phyloP scores from a whole-genome alignment of 2,329 filamentous ascomycete genomes.

The Orbilia oligospora region DNA sequence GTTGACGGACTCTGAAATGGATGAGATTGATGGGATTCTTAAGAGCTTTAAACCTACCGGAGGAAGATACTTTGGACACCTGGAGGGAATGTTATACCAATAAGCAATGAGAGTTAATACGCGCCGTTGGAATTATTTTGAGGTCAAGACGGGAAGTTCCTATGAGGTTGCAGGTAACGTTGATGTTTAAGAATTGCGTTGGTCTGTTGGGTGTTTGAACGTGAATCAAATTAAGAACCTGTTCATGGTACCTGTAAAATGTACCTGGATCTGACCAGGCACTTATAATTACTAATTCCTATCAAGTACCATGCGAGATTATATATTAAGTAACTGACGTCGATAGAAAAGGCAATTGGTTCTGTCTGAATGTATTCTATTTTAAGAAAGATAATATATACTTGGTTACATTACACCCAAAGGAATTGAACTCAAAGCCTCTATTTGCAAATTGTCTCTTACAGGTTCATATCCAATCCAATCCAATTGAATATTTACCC shows the following conservation, averaged over 20 bases:
- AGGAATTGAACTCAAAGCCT: not conserved
- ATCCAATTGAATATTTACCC: not conserved
- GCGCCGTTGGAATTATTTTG: too few species aligned
- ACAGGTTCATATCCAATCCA: not conserved
- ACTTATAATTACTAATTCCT: too few species aligned
- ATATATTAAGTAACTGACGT: too few species aligned
- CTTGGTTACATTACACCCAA: too few species aligned
- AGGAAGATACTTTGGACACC: conserved; percentile 30
- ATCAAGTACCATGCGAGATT: too few species aligned
- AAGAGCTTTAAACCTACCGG: conserved; percentile 67
- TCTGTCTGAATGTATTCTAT: not conserved
- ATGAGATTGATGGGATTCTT: conserved; percentile 71
- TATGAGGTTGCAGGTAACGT: too few species aligned
- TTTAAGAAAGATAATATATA: conserved; percentile 8
- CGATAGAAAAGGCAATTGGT: not conserved
- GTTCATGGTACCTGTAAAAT: too few species aligned
- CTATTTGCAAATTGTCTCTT: not conserved
- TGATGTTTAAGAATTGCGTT: conserved; percentile 2
- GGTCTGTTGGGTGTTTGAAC: not conserved
- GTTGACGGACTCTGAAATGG: conserved; percentile 71
- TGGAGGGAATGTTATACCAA: conserved; percentile 29
- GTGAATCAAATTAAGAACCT: not conserved
- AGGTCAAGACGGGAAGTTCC: conserved; percentile 8
- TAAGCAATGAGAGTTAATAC: conserved; percentile 5
- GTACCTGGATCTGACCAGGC: too few species aligned